Percentiles rank a stretch among this genome's conserved stretches.
Evolutionary conservation across 768 basidiomycete genomes (phyloP).

Genomic region (Boletus subcaerulescens): DNA sequence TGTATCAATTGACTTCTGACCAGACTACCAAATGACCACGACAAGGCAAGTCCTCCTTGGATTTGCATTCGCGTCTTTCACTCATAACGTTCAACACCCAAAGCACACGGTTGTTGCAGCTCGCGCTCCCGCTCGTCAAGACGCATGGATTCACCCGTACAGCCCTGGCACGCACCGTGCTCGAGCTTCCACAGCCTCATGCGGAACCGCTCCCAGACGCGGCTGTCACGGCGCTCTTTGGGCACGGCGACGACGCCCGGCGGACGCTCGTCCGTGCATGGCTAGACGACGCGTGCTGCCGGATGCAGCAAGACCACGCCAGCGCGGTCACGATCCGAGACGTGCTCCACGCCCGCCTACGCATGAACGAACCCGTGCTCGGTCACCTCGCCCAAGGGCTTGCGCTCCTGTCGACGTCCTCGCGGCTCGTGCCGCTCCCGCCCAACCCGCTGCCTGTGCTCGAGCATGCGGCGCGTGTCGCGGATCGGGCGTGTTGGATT

Average conservation of each 20-base stretch:
- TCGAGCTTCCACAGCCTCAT: slow-evolving; percentile 49
- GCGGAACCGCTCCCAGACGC: slow-evolving; percentile 62
- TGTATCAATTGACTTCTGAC: too few relatives aligned
- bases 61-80: too few relatives aligned
- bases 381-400: slow-evolving; percentile 48
- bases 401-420: slow-evolving; percentile 52
- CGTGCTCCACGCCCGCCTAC: slow-evolving; percentile 54
- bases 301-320: slow-evolving; percentile 40
- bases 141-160: slow-evolving; percentile 74
- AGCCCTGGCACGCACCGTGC: slow-evolving; percentile 62
- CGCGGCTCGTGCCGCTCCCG: slow-evolving; percentile 36
- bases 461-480: slow-evolving; percentile 57
- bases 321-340: slow-evolving; percentile 38
- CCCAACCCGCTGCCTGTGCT: slow-evolving; percentile 61
- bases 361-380: slow-evolving; percentile 67
- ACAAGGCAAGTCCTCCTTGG: slow-evolving; percentile 15
- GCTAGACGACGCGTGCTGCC: slow-evolving; percentile 59
- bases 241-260: slow-evolving; percentile 62
- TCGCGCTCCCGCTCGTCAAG: slow-evolving; percentile 60
- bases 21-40: not conserved
- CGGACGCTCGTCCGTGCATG: slow-evolving; percentile 67
- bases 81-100: not conserved
- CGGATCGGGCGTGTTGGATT: slow-evolving; percentile 67
- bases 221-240: slow-evolving; percentile 73
- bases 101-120: slow-evolving; percentile 46